Percentiles rank a stretch among this genome's conserved stretches.
phyloP scores from a whole-genome alignment of 768 basidiomycete species.

The Cystobasidium tubakii region DNA sequence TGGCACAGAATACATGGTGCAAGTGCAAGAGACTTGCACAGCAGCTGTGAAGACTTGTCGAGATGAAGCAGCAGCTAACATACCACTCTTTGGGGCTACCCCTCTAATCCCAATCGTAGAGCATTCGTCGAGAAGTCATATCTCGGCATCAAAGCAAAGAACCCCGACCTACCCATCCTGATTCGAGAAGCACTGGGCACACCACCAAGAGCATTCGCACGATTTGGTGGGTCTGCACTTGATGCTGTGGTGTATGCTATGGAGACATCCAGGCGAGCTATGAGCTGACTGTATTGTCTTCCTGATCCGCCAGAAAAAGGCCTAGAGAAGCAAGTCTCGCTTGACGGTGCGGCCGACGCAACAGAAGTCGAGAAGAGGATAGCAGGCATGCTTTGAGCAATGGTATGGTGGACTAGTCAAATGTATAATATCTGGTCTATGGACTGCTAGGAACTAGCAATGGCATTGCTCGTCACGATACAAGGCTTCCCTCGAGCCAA shows the following conservation, averaged over 20 bases:
- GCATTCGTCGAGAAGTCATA: slow-evolving; percentile 45
- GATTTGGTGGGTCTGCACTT: slow-evolving; percentile 42
- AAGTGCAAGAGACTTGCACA: neutral
- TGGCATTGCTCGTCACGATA: neutral
- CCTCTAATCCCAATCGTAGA: slow-evolving; percentile 32
- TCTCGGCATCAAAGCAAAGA: slow-evolving; percentile 43
- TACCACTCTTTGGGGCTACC: neutral
- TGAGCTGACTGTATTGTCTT: too few species aligned
- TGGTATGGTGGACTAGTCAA: neutral
- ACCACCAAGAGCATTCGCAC: slow-evolving; percentile 44
- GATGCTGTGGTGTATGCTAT: neutral
- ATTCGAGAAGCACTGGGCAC: slow-evolving; percentile 46
- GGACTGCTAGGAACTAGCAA: neutral
- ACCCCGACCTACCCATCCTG: slow-evolving; percentile 45
- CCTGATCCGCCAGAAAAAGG: slow-evolving; percentile 43
- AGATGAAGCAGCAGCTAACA: neutral
- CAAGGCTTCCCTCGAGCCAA: neutral
- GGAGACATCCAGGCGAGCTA: neutral
- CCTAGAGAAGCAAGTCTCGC: slow-evolving; percentile 44
- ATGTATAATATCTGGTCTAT: neutral
- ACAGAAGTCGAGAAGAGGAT: slow-evolving; percentile 45
- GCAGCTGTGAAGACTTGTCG: neutral
- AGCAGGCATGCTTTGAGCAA: slow-evolving; percentile 34
- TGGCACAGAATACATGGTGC: neutral
- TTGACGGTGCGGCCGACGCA: slow-evolving; percentile 43